Percentiles rank a stretch among this genome's conserved stretches.
Evolutionary conservation across 352 stramenopile genomes (phyloP).

Genomic region (Globisporangium ultimum): DNA sequence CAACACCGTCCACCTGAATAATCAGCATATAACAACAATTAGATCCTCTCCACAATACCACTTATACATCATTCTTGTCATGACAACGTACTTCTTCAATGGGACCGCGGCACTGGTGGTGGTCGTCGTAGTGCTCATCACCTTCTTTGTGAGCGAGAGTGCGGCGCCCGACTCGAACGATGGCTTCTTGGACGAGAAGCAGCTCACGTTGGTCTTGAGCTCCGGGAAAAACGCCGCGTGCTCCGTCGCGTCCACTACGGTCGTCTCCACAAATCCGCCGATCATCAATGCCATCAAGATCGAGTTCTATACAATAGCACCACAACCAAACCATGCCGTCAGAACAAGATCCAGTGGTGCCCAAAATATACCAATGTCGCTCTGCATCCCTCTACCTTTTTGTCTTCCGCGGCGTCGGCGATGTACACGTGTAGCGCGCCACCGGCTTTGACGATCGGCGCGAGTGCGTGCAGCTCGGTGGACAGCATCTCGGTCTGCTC

Average conservation of each 20-base stretch:
- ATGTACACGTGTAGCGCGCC: slow-evolving; percentile 57
- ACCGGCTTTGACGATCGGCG: slow-evolving; percentile 49
- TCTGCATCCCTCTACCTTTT: slow-evolving; percentile 28
- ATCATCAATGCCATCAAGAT: slow-evolving; percentile 83
- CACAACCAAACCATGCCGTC: slow-evolving; percentile 1
- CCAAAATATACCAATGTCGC: too few relatives aligned
- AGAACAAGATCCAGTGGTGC: not conserved
- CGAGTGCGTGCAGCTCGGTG: slow-evolving; percentile 36
- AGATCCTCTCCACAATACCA: not conserved
- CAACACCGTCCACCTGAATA: slow-evolving; percentile 53
- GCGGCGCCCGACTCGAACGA: slow-evolving; percentile 42
- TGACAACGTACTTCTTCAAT: slow-evolving; percentile 35
- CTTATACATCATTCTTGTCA: too few relatives aligned
- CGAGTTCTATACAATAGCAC: slow-evolving; percentile 28
- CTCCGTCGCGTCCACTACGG: slow-evolving; percentile 26
- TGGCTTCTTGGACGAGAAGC: slow-evolving; percentile 67
- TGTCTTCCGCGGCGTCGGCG: slow-evolving; percentile 46
- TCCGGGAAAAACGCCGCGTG: slow-evolving; percentile 40
- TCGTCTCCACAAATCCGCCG: slow-evolving; percentile 63
- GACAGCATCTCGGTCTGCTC: slow-evolving; percentile 41
- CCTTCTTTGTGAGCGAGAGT: slow-evolving; percentile 51
- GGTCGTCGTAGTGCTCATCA: slow-evolving; percentile 12
- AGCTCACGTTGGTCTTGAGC: slow-evolving; percentile 25
- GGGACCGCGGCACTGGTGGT: slow-evolving; percentile 14
- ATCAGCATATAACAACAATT: not conserved